Conservation (phyloP, 306 rosid genomes). For the Prunus mongolica region DNA sequence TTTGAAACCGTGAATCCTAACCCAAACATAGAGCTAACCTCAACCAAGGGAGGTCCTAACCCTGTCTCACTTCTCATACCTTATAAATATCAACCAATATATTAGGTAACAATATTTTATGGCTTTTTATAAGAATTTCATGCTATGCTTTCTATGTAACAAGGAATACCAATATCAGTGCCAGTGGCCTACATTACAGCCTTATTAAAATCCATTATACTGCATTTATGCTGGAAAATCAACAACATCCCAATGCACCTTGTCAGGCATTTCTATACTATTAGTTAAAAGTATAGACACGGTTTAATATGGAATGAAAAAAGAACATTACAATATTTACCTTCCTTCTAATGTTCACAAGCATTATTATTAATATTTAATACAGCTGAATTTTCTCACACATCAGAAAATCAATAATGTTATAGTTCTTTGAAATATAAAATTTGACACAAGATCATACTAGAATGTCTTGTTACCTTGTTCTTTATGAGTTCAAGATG, state of each 20-base stretch:
- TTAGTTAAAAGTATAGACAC: background rate
- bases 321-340: background rate
- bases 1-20: background rate
- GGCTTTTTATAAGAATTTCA: background rate
- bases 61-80: background rate
- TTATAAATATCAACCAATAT: background rate
- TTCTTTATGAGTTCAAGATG: slow-evolving; percentile 56
- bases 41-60: background rate
- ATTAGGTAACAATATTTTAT: background rate
- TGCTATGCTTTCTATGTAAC: background rate
- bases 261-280: background rate
- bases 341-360: background rate
- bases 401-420: background rate
- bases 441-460: background rate
- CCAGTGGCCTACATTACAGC: background rate
- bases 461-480: slow-evolving; percentile 44
- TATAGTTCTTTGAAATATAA: background rate
- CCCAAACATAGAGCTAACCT: background rate
- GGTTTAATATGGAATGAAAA: background rate
- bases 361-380: background rate
- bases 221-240: background rate
- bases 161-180: background rate
- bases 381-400: background rate
- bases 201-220: background rate
- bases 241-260: background rate